phyloP scores from a whole-genome alignment of 805 yeast genomes.

The Alloascoidea hylecoeti region DNA sequence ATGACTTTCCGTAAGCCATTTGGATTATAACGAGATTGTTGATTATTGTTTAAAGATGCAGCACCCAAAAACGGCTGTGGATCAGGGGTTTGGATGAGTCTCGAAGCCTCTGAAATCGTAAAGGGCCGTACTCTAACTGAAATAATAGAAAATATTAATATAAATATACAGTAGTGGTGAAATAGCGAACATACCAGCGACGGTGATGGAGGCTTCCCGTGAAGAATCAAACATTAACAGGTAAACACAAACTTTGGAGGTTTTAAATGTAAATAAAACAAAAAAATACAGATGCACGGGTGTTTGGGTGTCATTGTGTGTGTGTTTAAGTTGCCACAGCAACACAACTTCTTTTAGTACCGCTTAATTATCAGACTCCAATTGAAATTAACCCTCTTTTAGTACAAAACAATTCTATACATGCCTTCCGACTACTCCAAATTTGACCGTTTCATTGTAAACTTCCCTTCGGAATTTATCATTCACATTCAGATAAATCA shows the following conservation, averaged over 20 bases:
- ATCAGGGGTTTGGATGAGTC: constrained; percentile 25
- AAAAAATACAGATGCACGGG: too few relatives aligned
- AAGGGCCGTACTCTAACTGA: constrained; percentile 68
- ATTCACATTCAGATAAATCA: constrained; percentile 48
- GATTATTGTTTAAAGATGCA: constrained; percentile 26
- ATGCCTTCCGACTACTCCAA: constrained; percentile 2
- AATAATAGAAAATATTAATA: background rate
- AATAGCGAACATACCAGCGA: background rate
- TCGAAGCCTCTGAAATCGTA: constrained; percentile 41
- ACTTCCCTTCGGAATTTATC: constrained; percentile 29
- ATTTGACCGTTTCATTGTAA: constrained; percentile 22
- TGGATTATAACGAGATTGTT: constrained; percentile 10
- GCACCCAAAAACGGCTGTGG: constrained; percentile 34
- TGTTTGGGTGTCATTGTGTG: too few relatives aligned
- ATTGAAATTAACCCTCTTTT: too few relatives aligned
- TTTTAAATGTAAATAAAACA: too few relatives aligned
- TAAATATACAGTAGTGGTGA: background rate
- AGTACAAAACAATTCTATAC: too few relatives aligned
- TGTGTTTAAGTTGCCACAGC: too few relatives aligned
- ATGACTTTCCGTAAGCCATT: constrained; percentile 53
- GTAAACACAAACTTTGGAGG: too few relatives aligned
- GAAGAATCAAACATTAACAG: too few relatives aligned
- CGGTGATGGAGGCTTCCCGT: background rate
- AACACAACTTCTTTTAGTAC: too few relatives aligned
- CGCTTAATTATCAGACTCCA: too few relatives aligned